Percentiles rank a stretch among this genome's conserved stretches.
phyloP scores from a whole-genome alignment of 768 basidiomycete genomes.

The Termitomyces sp. region DNA sequence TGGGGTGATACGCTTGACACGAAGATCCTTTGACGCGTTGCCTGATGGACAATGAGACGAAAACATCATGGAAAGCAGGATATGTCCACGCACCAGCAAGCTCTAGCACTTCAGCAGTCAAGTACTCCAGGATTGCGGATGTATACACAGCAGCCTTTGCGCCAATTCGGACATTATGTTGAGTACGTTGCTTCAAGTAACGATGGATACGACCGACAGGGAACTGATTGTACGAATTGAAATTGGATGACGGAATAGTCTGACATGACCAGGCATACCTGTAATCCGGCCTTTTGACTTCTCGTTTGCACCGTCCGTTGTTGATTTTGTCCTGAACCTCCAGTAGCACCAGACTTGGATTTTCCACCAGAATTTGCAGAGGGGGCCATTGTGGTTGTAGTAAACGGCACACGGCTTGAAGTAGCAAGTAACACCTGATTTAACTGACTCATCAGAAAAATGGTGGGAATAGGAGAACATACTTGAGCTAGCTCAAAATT shows the following conservation, averaged over 20 bases:
- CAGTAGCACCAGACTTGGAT: slow-evolving; percentile 44
- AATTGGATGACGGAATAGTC: not conserved
- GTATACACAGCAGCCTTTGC: slow-evolving; percentile 98
- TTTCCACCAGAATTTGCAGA: slow-evolving; percentile 55
- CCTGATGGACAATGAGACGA: slow-evolving; percentile 36
- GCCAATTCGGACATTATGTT: slow-evolving; percentile 92
- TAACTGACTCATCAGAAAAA: not conserved
- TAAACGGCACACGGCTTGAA: not conserved
- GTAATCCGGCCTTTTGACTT: slow-evolving; percentile 83
- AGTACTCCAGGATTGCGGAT: slow-evolving; percentile 92
- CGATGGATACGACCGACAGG: slow-evolving; percentile 97
- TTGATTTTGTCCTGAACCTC: slow-evolving; percentile 23
- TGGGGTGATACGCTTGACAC: slow-evolving; percentile 95
- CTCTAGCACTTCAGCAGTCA: slow-evolving; percentile 94
- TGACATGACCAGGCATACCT: slow-evolving; percentile 40
- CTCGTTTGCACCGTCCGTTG: slow-evolving; percentile 52
- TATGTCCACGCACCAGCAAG: slow-evolving; percentile 68
- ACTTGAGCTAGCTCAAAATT: slow-evolving; percentile 7
- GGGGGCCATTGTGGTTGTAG: slow-evolving; percentile 35
- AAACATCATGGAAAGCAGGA: not conserved
- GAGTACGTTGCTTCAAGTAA: slow-evolving; percentile 87
- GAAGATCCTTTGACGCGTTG: slow-evolving; percentile 96
- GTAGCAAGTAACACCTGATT: not conserved
- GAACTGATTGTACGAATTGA: slow-evolving; percentile 49
- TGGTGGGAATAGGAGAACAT: slow-evolving; percentile 10